Conservation (phyloP, 2,329 filamentous ascomycete genomes). For the Beauveria sp. region DNA sequence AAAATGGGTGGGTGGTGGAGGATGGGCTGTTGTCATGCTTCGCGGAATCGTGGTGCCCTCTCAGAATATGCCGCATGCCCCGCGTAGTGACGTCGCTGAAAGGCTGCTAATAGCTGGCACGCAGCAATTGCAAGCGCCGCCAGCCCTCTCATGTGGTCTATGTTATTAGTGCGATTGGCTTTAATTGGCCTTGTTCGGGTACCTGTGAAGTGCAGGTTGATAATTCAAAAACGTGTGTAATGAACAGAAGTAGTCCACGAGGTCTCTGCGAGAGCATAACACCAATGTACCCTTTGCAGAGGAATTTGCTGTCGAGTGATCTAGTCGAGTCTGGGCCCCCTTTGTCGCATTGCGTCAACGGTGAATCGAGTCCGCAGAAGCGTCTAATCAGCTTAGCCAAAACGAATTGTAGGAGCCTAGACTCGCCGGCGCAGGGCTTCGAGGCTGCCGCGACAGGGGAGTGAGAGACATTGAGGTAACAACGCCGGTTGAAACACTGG, state of each 20-base stretch:
- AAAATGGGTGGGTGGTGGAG: not conserved
- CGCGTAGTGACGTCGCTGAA: slow-evolving; percentile 9
- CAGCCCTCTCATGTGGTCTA: not conserved
- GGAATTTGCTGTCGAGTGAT: not conserved
- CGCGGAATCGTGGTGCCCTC: not conserved
- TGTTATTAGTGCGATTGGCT: not conserved
- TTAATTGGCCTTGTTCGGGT: not conserved
- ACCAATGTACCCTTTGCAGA: not conserved
- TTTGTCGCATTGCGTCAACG: not conserved
- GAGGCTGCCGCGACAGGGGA: not conserved
- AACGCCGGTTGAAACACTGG: not conserved
- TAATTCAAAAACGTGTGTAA: not conserved
- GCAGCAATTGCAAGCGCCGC: not conserved
- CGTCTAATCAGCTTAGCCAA: not conserved
- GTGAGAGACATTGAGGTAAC: slow-evolving; percentile 3
- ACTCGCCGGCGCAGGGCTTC: slow-evolving; percentile 1
- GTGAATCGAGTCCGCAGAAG: not conserved
- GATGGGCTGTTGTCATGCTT: not conserved
- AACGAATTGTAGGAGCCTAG: not conserved
- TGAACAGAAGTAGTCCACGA: not conserved
- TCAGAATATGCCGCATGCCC: slow-evolving; percentile 9
- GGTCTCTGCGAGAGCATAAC: not conserved
- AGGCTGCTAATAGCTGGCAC: not conserved
- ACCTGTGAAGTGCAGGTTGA: no score
- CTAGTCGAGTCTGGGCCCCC: not conserved